These are phyloP conservation scores for Kwoniella newhampshirensis DNA, from an alignment of 768 basidiomycete species.

Conservation along the genomic window DNA sequence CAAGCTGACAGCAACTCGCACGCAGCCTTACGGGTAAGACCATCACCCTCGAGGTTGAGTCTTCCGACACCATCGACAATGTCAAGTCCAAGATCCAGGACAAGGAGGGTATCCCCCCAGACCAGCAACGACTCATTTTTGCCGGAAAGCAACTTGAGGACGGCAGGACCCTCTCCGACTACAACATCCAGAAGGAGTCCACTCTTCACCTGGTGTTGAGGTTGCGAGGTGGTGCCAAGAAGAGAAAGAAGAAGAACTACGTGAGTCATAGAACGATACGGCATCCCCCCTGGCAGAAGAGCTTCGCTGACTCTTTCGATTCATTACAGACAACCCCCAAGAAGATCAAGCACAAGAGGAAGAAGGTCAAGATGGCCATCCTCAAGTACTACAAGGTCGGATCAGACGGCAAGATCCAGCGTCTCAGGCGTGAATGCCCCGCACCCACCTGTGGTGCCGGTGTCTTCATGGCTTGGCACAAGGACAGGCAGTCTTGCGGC, in stretches of 20 bases:
- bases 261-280: constrained; percentile 57
- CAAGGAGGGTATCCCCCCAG: constrained; percentile 77
- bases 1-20: constrained; percentile 48
- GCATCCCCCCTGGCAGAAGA: not conserved
- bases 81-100: constrained; percentile 65
- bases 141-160: constrained; percentile 99
- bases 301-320: not conserved
- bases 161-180: constrained; percentile 70
- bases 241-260: constrained; percentile 99
- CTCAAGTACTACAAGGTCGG: constrained; percentile 99
- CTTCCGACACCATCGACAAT: constrained; percentile 50
- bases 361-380: constrained; percentile 99
- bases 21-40: constrained; percentile 40
- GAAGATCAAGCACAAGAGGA: constrained; percentile 99
- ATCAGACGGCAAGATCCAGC: constrained; percentile 99
- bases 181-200: constrained; percentile 88
- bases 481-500: constrained; percentile 96
- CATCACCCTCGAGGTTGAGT: constrained; percentile 43
- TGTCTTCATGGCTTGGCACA: constrained; percentile 89
- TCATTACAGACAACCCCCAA: constrained; percentile 70
- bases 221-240: constrained; percentile 95
- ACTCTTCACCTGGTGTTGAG: constrained; percentile 96
- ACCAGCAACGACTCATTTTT: constrained; percentile 97
- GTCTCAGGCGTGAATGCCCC: constrained; percentile 89
- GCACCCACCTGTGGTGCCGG: constrained; percentile 57